Conservation (phyloP, 495 filamentous ascomycete species). For the Sabuloglossum arenarium region DNA sequence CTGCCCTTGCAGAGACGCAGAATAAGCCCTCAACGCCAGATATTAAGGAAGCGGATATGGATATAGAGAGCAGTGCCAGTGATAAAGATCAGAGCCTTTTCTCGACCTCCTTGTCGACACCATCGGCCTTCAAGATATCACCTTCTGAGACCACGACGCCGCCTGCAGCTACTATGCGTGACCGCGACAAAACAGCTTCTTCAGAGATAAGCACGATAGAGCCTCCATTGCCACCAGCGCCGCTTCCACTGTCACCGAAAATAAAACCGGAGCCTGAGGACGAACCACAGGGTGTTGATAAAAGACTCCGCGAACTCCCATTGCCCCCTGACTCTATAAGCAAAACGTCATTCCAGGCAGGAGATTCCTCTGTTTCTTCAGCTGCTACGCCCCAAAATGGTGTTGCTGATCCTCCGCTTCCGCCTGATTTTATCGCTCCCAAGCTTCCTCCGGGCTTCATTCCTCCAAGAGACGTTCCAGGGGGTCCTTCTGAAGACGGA, state of each 20-base stretch:
- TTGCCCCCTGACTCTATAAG: slow-evolving; percentile 61
- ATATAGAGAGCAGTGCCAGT: slow-evolving; percentile 17
- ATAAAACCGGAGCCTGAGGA: slow-evolving; percentile 16
- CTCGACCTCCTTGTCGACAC: not conserved
- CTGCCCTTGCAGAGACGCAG: slow-evolving; percentile 23
- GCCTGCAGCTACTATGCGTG: slow-evolving; percentile 7
- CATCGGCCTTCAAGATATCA: slow-evolving; percentile 17
- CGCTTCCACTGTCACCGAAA: slow-evolving; percentile 8
- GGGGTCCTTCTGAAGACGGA: slow-evolving; percentile 9
- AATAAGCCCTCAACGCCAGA: slow-evolving; percentile 23
- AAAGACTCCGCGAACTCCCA: slow-evolving; percentile 28
- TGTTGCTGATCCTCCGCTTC: slow-evolving; percentile 33
- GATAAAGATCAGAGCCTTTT: slow-evolving; percentile 9
- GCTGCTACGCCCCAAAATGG: slow-evolving; percentile 18
- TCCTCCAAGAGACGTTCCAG: slow-evolving; percentile 10
- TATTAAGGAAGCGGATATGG: slow-evolving; percentile 41
- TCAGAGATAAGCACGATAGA: no score
- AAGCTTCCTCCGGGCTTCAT: not conserved
- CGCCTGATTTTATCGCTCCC: slow-evolving; percentile 31
- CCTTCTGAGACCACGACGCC: slow-evolving; percentile 17
- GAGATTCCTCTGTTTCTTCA: slow-evolving; percentile 50
- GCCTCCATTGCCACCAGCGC: slow-evolving; percentile 6
- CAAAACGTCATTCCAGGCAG: slow-evolving; percentile 38
- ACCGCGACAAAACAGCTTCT: no score
- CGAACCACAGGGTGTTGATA: not conserved